These are phyloP conservation scores for Lolium perenne DNA, from an alignment of 176 grass and related monocot genomes.

Conservation along the genomic window DNA sequence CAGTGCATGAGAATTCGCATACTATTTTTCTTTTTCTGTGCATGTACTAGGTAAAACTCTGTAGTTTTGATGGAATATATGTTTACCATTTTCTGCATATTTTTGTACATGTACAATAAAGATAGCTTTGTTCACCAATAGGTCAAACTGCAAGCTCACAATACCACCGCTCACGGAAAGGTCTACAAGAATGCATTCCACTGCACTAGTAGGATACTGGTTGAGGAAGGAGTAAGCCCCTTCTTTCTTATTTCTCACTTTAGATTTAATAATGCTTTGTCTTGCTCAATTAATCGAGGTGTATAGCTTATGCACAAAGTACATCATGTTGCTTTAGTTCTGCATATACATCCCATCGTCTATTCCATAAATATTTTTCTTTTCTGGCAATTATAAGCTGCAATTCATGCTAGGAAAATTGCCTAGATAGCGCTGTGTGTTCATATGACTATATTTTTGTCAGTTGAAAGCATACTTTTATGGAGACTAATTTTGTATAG, in stretches of 20 bases:
- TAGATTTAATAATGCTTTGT: background rate
- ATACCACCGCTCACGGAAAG: slow-evolving; percentile 76
- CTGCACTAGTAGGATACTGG: slow-evolving; percentile 78
- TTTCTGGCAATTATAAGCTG: background rate
- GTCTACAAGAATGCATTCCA: slow-evolving; percentile 88
- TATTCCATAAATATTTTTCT: background rate
- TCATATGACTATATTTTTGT: slow-evolving; percentile 5
- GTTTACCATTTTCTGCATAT: slow-evolving; percentile 1
- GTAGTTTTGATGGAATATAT: background rate
- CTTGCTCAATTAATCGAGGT: background rate
- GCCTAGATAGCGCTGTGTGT: background rate
- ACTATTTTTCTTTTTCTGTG: background rate
- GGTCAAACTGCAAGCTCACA: slow-evolving; percentile 98
- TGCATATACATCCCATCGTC: background rate
- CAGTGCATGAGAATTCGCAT: slow-evolving; percentile 1
- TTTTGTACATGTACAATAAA: slow-evolving; percentile 16
- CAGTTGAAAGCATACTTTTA: background rate
- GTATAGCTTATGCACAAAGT: background rate
- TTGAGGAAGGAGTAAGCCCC: slow-evolving; percentile 88
- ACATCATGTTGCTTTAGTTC: background rate
- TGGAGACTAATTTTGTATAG: slow-evolving; percentile 24
- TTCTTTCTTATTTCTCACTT: slow-evolving; percentile 36
- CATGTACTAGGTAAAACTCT: background rate
- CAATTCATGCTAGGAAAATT: slow-evolving; percentile 19
- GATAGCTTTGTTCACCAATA: slow-evolving; percentile 38